Evolutionary conservation across 2,329 filamentous ascomycete species (phyloP).

Genomic region (Camillea tinctor): DNA sequence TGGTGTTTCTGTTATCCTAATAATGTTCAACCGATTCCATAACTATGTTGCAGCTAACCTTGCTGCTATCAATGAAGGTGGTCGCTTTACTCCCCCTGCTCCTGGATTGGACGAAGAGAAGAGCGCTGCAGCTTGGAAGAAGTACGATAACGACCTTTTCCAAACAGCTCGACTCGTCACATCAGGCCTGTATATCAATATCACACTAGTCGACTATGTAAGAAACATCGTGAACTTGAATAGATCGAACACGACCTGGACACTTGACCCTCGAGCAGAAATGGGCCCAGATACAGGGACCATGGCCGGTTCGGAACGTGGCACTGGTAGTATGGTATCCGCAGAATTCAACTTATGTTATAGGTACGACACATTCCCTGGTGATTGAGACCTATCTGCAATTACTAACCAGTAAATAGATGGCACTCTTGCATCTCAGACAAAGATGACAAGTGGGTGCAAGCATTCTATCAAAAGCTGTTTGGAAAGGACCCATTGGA

Average conservation of each 20-base stretch:
- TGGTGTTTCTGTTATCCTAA: slow-evolving; percentile 66
- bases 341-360: slow-evolving; percentile 90
- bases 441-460: slow-evolving; percentile 78
- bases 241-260: slow-evolving; percentile 73
- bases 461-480: slow-evolving; percentile 63
- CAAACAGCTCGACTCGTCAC: slow-evolving; percentile 76
- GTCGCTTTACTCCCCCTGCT: slow-evolving; percentile 69
- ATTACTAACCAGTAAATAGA: slow-evolving; percentile 10
- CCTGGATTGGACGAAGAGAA: slow-evolving; percentile 49
- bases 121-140: slow-evolving; percentile 55
- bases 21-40: slow-evolving; percentile 85
- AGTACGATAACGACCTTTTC: slow-evolving; percentile 76
- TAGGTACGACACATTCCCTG: slow-evolving; percentile 44
- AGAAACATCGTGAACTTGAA: slow-evolving; percentile 75
- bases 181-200: slow-evolving; percentile 74
- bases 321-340: slow-evolving; percentile 78
- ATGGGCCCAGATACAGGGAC: slow-evolving; percentile 57
- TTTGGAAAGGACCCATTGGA: slow-evolving; percentile 59
- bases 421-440: slow-evolving; percentile 76
- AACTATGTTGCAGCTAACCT: slow-evolving; percentile 81
- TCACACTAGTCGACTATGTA: slow-evolving; percentile 75
- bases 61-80: slow-evolving; percentile 80
- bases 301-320: slow-evolving; percentile 61
- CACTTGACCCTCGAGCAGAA: slow-evolving; percentile 71
- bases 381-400: not conserved